Percentiles rank a stretch among this genome's conserved stretches.
Evolutionary conservation across 495 filamentous ascomycete genomes (phyloP).

Genomic region (Lineolata rhizophorae): DNA sequence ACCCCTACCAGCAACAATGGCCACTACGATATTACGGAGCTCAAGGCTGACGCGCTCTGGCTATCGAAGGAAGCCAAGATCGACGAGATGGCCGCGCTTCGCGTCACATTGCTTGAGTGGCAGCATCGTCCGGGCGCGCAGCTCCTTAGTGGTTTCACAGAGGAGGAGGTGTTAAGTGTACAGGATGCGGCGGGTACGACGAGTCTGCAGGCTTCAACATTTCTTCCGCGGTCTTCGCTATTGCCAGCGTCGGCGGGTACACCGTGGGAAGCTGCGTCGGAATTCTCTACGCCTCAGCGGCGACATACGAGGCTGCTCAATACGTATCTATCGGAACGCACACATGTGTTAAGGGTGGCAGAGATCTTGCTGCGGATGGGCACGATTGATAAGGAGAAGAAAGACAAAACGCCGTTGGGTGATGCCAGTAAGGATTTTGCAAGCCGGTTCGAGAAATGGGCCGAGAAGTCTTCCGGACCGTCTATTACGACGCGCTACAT

Average conservation of each 20-base stretch:
- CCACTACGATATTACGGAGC: slow-evolving; percentile 51
- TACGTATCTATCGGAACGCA: neutral
- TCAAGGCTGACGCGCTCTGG: slow-evolving; percentile 75
- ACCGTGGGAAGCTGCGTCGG: too few species aligned
- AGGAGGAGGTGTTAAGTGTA: too few species aligned
- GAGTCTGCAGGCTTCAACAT: slow-evolving; percentile 30
- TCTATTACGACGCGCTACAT: neutral
- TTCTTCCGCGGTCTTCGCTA: slow-evolving; percentile 16
- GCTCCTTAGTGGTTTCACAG: slow-evolving; percentile 38
- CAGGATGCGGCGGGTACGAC: slow-evolving; percentile 45
- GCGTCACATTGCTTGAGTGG: slow-evolving; percentile 65
- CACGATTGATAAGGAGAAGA: neutral
- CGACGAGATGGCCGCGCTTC: slow-evolving; percentile 63
- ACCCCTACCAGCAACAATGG: slow-evolving; percentile 43
- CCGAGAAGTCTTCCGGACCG: neutral
- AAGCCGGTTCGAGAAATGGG: neutral
- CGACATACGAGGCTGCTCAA: neutral
- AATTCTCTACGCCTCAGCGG: neutral
- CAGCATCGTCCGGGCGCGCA: slow-evolving; percentile 46
- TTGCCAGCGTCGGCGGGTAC: too few species aligned
- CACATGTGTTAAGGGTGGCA: neutral
- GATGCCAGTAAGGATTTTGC: neutral
- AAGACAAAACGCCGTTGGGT: neutral
- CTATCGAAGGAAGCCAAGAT: slow-evolving; percentile 53
- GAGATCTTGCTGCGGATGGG: neutral